Percentiles rank a stretch among this genome's conserved stretches.
phyloP scores from a whole-genome alignment of 768 basidiomycete species.

The Thelephora aurantiotincta region DNA sequence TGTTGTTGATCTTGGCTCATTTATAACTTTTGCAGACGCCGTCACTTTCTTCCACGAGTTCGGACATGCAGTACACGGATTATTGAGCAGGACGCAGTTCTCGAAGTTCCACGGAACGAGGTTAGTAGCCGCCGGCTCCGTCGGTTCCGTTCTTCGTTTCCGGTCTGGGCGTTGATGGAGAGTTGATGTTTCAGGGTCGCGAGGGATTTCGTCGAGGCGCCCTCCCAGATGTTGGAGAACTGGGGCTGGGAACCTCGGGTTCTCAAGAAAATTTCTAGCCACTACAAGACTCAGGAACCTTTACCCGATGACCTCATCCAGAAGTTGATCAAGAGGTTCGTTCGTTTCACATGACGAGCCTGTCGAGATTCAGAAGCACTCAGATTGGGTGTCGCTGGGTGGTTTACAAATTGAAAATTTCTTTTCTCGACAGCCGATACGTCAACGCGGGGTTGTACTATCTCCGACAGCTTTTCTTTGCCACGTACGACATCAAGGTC shows the following conservation, averaged over 20 bases:
- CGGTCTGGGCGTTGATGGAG: too few species aligned
- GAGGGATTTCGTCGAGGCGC: slow-evolving; percentile 79
- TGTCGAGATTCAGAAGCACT: too few species aligned
- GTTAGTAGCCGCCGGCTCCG: slow-evolving; percentile 15
- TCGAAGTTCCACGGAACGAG: slow-evolving; percentile 73
- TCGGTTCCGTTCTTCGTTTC: not conserved
- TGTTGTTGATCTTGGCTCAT: too few species aligned
- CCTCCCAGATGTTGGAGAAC: slow-evolving; percentile 87
- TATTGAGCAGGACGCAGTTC: slow-evolving; percentile 59
- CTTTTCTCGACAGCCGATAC: slow-evolving; percentile 26
- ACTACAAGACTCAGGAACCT: slow-evolving; percentile 61
- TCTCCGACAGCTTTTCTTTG: slow-evolving; percentile 76
- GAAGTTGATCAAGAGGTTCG: slow-evolving; percentile 67
- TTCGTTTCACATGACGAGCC: not conserved
- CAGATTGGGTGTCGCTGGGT: not conserved
- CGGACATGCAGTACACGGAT: slow-evolving; percentile 37
- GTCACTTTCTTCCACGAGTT: slow-evolving; percentile 73
- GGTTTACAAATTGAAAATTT: not conserved
- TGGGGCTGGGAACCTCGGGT: slow-evolving; percentile 86
- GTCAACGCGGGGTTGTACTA: slow-evolving; percentile 76
- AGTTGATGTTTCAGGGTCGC: slow-evolving; percentile 31
- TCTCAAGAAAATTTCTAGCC: slow-evolving; percentile 64
- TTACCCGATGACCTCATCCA: slow-evolving; percentile 60
- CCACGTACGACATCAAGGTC: slow-evolving; percentile 62
- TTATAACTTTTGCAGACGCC: too few species aligned